phyloP scores from a whole-genome alignment of 2,329 filamentous ascomycete species.

The Clonostachys sp. region DNA sequence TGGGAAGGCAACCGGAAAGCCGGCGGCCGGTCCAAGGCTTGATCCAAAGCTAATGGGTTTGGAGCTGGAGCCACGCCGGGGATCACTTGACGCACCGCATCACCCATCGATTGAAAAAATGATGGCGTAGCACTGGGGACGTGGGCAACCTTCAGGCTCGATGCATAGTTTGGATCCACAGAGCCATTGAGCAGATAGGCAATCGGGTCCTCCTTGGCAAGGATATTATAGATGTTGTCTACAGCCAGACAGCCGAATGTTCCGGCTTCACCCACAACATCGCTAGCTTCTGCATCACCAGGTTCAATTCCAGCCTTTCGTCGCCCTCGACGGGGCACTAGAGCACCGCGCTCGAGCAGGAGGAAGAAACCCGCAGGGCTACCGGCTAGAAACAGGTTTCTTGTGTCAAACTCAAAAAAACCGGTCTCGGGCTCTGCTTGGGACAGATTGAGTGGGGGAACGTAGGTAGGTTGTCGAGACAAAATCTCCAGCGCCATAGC shows the following conservation, averaged over 20 bases:
- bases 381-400: slow-evolving; percentile 82
- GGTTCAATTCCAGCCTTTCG: slow-evolving; percentile 70
- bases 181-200: slow-evolving; percentile 90
- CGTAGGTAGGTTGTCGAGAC: slow-evolving; percentile 76
- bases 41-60: slow-evolving; percentile 19
- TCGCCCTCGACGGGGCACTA: slow-evolving; percentile 73
- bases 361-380: slow-evolving; percentile 93
- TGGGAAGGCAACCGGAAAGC: slow-evolving; percentile 52
- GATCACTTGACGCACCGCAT: slow-evolving; percentile 57
- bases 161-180: slow-evolving; percentile 76
- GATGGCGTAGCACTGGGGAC: slow-evolving; percentile 70
- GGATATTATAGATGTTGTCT: slow-evolving; percentile 94
- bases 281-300: slow-evolving; percentile 48
- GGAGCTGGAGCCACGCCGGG: slow-evolving; percentile 38
- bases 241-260: slow-evolving; percentile 87
- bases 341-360: slow-evolving; percentile 66
- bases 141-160: slow-evolving; percentile 69
- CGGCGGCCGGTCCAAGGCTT: slow-evolving; percentile 25
- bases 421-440: slow-evolving; percentile 37
- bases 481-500: slow-evolving; percentile 93
- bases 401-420: slow-evolving; percentile 88
- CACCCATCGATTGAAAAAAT: slow-evolving; percentile 60
- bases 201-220: slow-evolving; percentile 69
- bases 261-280: slow-evolving; percentile 72
- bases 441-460: slow-evolving; percentile 46